phyloP scores from a whole-genome alignment of 768 basidiomycete genomes.

The Arthromyces matolae region DNA sequence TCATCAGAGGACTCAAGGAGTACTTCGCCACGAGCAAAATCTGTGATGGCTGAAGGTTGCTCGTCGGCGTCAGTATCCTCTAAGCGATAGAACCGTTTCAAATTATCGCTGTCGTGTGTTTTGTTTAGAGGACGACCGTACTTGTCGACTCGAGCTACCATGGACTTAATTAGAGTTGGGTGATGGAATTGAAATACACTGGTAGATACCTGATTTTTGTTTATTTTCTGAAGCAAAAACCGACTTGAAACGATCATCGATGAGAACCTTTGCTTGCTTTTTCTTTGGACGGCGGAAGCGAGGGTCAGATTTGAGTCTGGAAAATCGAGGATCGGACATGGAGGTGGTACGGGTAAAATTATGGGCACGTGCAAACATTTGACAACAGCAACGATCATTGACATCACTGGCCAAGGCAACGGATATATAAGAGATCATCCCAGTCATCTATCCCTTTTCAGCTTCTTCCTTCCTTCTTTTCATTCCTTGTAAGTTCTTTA shows the following conservation, averaged over 20 bases:
- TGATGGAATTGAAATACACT: not conserved
- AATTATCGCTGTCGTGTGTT: slow-evolving; percentile 69
- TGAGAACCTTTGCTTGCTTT: slow-evolving; percentile 73
- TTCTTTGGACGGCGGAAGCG: slow-evolving; percentile 86
- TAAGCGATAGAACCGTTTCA: slow-evolving; percentile 79
- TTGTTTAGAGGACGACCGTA: slow-evolving; percentile 73
- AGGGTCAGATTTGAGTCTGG: slow-evolving; percentile 84
- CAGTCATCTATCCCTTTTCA: not conserved
- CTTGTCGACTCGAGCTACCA: slow-evolving; percentile 74
- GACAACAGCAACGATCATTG: slow-evolving; percentile 15
- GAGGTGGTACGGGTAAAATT: not conserved
- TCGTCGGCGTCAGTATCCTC: slow-evolving; percentile 37
- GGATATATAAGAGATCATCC: slow-evolving; percentile 8
- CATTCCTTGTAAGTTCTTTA: slow-evolving; percentile 11
- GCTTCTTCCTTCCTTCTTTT: slow-evolving; percentile 10
- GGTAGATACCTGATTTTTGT: slow-evolving; percentile 19
- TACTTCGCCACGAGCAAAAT: slow-evolving; percentile 88
- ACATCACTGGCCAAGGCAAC: not conserved
- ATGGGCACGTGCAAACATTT: slow-evolving; percentile 11
- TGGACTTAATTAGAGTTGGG: slow-evolving; percentile 1
- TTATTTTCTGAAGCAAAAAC: slow-evolving; percentile 55
- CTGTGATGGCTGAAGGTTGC: slow-evolving; percentile 40
- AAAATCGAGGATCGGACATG: slow-evolving; percentile 87
- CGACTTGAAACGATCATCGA: slow-evolving; percentile 89
- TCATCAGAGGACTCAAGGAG: slow-evolving; percentile 87